Percentiles rank a stretch among this genome's conserved stretches.
These are phyloP conservation scores for Akanthomyces muscarius DNA, from an alignment of 2,329 filamentous ascomycete genomes.

Conservation along the genomic window DNA sequence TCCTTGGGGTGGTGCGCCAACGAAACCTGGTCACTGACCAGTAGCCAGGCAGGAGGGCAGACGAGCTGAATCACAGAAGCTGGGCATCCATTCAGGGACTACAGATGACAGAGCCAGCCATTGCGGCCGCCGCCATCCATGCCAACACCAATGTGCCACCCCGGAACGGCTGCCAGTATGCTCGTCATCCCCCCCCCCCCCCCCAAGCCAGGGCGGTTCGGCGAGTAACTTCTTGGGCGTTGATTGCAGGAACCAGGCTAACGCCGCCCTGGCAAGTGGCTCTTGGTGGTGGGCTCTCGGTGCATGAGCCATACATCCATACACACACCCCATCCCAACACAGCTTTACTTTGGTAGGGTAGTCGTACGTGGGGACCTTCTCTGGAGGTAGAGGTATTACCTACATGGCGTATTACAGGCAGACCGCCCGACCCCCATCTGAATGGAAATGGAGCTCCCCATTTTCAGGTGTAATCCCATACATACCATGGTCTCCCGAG, in stretches of 20 bases:
- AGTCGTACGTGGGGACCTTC: conserved; percentile 11
- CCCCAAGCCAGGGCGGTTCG: conserved; percentile 2
- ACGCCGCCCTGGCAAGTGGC: neutral
- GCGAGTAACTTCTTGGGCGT: conserved; percentile 2
- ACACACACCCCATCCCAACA: conserved; percentile 10
- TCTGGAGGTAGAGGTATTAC: conserved; percentile 8
- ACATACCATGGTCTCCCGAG: conserved; percentile 10
- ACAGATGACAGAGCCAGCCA: neutral
- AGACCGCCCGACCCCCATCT: conserved; percentile 14
- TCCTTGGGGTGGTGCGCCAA: neutral
- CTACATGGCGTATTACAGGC: conserved; percentile 15
- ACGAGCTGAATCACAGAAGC: neutral
- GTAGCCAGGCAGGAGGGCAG: neutral
- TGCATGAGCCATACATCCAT: conserved; percentile 4
- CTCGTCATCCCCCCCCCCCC: neutral
- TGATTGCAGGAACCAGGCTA: conserved; percentile 13
- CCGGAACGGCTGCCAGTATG: neutral
- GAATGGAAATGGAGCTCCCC: conserved; percentile 13
- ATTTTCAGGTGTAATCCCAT: conserved; percentile 16
- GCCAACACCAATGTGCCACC: neutral
- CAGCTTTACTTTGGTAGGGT: conserved; percentile 11
- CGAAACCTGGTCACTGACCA: neutral
- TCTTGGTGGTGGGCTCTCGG: neutral
- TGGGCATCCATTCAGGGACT: neutral
- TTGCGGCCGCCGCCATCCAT: neutral